A percentile compares a stretch with the other conserved stretches of the same genome.
These are phyloP conservation scores for Strobilomyces echinocephalus DNA, from an alignment of 768 basidiomycete genomes.

Conservation along the genomic window DNA sequence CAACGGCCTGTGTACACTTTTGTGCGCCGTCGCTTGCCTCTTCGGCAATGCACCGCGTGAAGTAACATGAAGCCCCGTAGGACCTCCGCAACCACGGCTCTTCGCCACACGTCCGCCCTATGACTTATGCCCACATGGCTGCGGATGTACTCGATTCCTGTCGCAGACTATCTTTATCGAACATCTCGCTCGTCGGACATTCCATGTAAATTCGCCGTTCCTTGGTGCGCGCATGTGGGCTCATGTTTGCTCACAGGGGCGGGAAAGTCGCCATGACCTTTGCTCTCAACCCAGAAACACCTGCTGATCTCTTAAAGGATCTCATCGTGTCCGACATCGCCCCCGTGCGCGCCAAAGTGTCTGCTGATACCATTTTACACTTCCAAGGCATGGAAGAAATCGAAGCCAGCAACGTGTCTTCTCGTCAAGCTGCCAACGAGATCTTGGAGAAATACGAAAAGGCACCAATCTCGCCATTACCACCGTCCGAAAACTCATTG, in stretches of 20 bases:
- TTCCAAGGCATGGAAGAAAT: conserved; percentile 71
- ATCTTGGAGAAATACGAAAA: conserved; percentile 59
- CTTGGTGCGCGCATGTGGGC: neutral
- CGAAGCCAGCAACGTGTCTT: conserved; percentile 51
- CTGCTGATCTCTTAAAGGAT: conserved; percentile 40
- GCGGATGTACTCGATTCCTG: conserved; percentile 71
- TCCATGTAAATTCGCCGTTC: conserved; percentile 62
- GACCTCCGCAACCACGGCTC: conserved; percentile 88
- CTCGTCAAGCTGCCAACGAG: conserved; percentile 65
- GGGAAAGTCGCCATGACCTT: conserved; percentile 78
- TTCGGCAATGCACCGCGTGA: neutral
- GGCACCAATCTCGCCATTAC: conserved; percentile 34
- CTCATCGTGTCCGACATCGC: conserved; percentile 82
- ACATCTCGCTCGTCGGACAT: conserved; percentile 79
- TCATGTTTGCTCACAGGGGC: conserved; percentile 45
- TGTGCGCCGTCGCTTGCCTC: conserved; percentile 34
- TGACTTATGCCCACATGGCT: conserved; percentile 78
- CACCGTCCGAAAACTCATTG: conserved; percentile 2
- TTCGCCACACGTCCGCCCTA: conserved; percentile 69
- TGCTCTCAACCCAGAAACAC: conserved; percentile 46
- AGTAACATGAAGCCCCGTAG: conserved; percentile 32
- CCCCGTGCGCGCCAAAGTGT: conserved; percentile 56
- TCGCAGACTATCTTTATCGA: conserved; percentile 43
- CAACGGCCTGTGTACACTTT: conserved; percentile 69
- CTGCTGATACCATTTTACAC: conserved; percentile 62